These are phyloP conservation scores for Pichia sp. DNA, from an alignment of 1,139 yeast genomes.

Conservation along the genomic window DNA sequence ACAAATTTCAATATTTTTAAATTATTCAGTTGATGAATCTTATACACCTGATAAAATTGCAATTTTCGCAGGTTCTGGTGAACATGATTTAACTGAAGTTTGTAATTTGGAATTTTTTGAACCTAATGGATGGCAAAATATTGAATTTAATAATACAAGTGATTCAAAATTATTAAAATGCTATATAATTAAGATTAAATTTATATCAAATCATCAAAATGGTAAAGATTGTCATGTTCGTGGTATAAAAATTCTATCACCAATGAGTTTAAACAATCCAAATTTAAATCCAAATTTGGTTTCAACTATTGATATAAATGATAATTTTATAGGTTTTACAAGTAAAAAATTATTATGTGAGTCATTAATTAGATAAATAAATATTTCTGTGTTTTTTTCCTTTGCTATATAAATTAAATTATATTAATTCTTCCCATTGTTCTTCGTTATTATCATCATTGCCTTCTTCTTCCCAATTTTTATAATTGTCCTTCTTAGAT, in stretches of 20 bases:
- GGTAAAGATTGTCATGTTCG: conserved; percentile 94
- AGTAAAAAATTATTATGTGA: conserved; percentile 28
- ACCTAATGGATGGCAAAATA: conserved; percentile 84
- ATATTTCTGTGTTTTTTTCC: background rate
- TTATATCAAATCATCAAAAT: conserved; percentile 82
- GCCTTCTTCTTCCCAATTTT: background rate
- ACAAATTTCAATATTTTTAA: conserved; percentile 64
- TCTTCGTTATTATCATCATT: conserved; percentile 4
- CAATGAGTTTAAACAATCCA: background rate
- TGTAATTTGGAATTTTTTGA: conserved; percentile 57
- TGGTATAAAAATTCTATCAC: conserved; percentile 49
- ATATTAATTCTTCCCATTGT: conserved; percentile 11
- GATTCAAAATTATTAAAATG: conserved; percentile 61
- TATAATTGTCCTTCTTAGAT: conserved; percentile 16
- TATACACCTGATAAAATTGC: conserved; percentile 79
- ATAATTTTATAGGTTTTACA: conserved; percentile 27
- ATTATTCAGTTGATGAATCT: conserved; percentile 71
- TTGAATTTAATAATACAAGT: conserved; percentile 58
- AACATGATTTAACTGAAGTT: conserved; percentile 76
- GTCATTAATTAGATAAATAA: conserved; percentile 23
- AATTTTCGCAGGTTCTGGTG: conserved; percentile 77
- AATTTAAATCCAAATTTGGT: conserved; percentile 3
- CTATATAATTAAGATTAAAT: conserved; percentile 60
- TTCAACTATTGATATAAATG: conserved; percentile 15
- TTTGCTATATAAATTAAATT: conserved; percentile 2